A percentile compares a stretch with the other conserved stretches of the same genome.
These are phyloP conservation scores for Boeremia exigua DNA, from an alignment of 2,329 filamentous ascomycete species.

Conservation along the genomic window DNA sequence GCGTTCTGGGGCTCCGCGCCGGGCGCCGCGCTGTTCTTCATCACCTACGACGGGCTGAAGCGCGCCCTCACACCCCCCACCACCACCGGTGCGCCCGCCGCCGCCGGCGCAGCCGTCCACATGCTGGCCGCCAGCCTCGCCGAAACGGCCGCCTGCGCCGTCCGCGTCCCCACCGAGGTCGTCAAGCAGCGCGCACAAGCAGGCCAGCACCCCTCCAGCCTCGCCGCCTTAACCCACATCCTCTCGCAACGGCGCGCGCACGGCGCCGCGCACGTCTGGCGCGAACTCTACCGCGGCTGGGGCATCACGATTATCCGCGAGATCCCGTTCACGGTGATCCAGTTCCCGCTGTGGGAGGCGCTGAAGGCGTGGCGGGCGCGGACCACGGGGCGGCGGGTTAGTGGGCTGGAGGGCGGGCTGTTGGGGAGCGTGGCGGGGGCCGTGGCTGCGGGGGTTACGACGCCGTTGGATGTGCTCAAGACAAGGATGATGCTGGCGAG, in stretches of 20 bases:
- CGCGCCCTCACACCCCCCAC: constrained; percentile 26
- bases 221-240: constrained; percentile 73
- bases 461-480: constrained; percentile 94
- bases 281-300: constrained; percentile 90
- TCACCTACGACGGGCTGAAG: constrained; percentile 82
- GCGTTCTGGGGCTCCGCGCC: constrained; percentile 91
- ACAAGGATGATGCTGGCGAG: constrained; percentile 91
- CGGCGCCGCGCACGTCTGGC: constrained; percentile 67
- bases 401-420: constrained; percentile 78
- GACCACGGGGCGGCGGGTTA: constrained; percentile 58
- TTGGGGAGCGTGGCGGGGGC: constrained; percentile 86
- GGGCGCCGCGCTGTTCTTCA: constrained; percentile 95
- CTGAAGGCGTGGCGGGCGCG: constrained; percentile 73
- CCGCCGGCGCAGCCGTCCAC: constrained; percentile 59
- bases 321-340: constrained; percentile 95
- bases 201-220: constrained; percentile 74
- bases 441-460: constrained; percentile 85
- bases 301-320: constrained; percentile 92
- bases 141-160: constrained; percentile 89
- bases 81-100: constrained; percentile 33
- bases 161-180: constrained; percentile 94
- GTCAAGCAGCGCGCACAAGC: constrained; percentile 97
- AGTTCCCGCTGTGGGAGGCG: constrained; percentile 96
- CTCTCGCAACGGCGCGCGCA: constrained; percentile 50
- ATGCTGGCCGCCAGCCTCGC: constrained; percentile 87